A percentile compares a stretch with the other conserved stretches of the same genome.
Conservation (phyloP, 169 alveolate genomes). For the Cryptosporidium felis region DNA sequence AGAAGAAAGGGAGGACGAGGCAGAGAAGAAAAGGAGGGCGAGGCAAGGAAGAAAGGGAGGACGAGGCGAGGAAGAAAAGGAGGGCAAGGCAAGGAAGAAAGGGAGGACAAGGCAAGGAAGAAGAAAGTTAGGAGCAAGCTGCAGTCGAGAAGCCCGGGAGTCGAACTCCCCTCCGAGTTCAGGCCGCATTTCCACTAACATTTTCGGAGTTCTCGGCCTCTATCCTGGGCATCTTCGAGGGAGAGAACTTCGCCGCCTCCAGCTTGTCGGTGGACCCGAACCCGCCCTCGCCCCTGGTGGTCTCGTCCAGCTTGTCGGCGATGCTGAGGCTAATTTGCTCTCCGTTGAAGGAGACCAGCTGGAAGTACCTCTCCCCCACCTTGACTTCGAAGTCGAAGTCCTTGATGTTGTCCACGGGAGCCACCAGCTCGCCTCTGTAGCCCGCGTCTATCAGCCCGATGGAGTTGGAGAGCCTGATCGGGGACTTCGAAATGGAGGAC, state of each 20-base stretch:
- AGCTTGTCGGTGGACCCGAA: conserved; percentile 86
- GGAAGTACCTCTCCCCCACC: conserved; percentile 80
- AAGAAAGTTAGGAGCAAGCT: no score
- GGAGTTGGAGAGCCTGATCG: conserved; percentile 87
- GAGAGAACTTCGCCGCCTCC: not conserved
- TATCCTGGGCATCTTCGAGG: conserved; percentile 7
- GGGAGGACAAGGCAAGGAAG: no score
- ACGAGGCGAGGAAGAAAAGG: no score
- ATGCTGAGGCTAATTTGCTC: conserved; percentile 84
- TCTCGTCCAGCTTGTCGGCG: conserved; percentile 83
- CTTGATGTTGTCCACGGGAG: conserved; percentile 89
- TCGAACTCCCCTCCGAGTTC: no score
- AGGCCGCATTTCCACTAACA: not conserved
- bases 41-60: no score
- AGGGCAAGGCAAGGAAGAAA: no score
- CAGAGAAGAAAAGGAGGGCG: no score
- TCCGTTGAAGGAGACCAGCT: conserved; percentile 87
- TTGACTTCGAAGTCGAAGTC: conserved; percentile 82
- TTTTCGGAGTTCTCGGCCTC: not conserved
- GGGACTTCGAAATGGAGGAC: conserved; percentile 88
- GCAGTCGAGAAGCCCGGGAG: no score
- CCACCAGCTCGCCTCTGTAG: conserved; percentile 88
- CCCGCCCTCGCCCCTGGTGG: conserved; percentile 89
- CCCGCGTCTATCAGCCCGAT: conserved; percentile 91
- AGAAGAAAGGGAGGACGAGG: no score